Base-by-base conservation (phyloP, 148 eudicot genomes). In the Pouteria glomerata region DNA sequence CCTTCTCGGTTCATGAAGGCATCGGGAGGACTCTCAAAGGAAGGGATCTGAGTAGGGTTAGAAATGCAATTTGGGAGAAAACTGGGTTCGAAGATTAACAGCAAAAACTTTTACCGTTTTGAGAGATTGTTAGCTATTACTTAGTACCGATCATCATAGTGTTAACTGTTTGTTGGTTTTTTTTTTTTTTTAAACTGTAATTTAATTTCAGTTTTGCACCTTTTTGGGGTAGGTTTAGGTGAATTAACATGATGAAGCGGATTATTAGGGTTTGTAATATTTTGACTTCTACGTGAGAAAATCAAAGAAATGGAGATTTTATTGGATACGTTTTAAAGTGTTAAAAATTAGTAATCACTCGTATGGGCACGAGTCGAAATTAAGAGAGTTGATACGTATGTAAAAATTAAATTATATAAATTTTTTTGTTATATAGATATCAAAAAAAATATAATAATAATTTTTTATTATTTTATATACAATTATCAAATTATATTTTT, bases 1-100 rank as follows among this genome's bases (percentile, higher is more conserved):
- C 86, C 24, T 80, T 61, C 21, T 83, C 86, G 6, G 81, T 83
- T 33, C 81, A 80, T 33, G 86, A 83, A 68, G 86, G 86, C 1
- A 42, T 74, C 3, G 86, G 86, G 56, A 66, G 81, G 74, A 83
- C 86, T 24, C 52, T 83, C 15, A 80, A 83, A 71, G 86, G 86
- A 13, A 74, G 83, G 39, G 86, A 83, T 77, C 69, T 83, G 65
- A 80, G 83, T 39, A 76, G 79, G 66, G 81, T 83, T 21, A 63
- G 83, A 56, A 80, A 83, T 57, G 83, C 86, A 2, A 77, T 83
- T 71, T 80, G 83, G 83, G 73, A 77, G 57, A 77, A 80, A 69
- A 83, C 70, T 21, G 86, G 86, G 47, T 83, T 83, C 51, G 69
- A 83, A 69, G 86, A 79, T 80, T 80, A 51, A 71, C 31, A 62